Base-by-base conservation (phyloP, 257 asterid genomes). In the Coffea eugenioides region DNA sequence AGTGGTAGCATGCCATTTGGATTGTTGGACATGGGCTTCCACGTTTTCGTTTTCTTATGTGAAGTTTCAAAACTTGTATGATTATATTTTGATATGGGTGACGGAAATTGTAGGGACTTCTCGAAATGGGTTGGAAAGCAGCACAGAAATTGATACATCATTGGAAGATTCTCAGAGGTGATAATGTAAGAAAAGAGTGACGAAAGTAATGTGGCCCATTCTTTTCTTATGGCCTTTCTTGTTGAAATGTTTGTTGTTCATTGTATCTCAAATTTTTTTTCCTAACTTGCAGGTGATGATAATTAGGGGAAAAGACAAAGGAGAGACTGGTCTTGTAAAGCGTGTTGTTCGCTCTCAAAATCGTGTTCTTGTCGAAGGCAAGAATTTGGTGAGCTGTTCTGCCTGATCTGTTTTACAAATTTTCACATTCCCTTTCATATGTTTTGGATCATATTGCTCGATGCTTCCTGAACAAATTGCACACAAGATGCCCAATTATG, bases 101-200 rank as follows among this genome's bases (percentile, higher is more conserved):
- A 5, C 8, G 27, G 66, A 59, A 59, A 59, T 59, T 25, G 4
- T 59, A 59, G 66, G 3, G 0, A 11, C 6, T 71, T 23, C 43
- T 73, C 14, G 49, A 67, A 66, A 95, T 95, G 98, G 98, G 97
- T 76, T 93, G 98, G 98, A 95, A 93, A 87, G 94, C 98, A 73
- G 97, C 97, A 11, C 98, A 95, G 83, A 95, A 91, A 68, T 91
- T 93, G 78, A 93, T 93, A 79, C 92, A 91, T 81, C 96, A 91
- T 81, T 95, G 99, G 99, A 95, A 89, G 90, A 84, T 95, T 79
- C 91, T 92, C 62, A 90, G 97, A 87, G 98, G 99, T 61, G 99
- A 95, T 80, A 93, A 93, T 89, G 98, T 92, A 89, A 90, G 96
- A 65, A 65, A 31, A 51, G 21, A 43, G 31, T 5, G 1, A 52